phyloP scores from a whole-genome alignment of 2,329 filamentous ascomycete species.

The Hysterium pulicare region DNA sequence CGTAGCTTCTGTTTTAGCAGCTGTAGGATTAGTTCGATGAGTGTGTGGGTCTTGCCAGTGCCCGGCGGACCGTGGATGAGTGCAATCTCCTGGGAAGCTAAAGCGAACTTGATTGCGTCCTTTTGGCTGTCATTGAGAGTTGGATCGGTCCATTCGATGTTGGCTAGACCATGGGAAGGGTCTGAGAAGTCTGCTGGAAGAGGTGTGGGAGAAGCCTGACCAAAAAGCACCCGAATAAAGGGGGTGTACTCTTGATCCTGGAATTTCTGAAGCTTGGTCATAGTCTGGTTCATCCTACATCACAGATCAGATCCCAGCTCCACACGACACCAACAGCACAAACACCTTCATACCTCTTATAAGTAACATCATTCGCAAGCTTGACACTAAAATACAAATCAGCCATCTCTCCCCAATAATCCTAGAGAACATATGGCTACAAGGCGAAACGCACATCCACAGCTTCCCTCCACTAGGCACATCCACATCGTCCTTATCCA shows the following conservation, averaged over 20 bases:
- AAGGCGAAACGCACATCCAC: slow-evolving; percentile 55
- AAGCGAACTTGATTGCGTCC: slow-evolving; percentile 71
- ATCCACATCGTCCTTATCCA: slow-evolving; percentile 62
- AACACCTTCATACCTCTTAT: slow-evolving; percentile 50
- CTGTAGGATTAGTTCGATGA: slow-evolving; percentile 95
- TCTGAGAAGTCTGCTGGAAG: slow-evolving; percentile 44
- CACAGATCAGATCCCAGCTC: slow-evolving; percentile 3
- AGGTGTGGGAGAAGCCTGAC: slow-evolving; percentile 53
- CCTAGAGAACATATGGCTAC: background rate
- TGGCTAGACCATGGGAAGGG: slow-evolving; percentile 37
- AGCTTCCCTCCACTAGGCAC: slow-evolving; percentile 54
- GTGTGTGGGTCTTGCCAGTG: slow-evolving; percentile 93
- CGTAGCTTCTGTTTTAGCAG: slow-evolving; percentile 69
- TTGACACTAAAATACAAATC: slow-evolving; percentile 53
- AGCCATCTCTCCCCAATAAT: slow-evolving; percentile 18
- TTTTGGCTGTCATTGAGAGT: slow-evolving; percentile 61
- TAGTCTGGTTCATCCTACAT: slow-evolving; percentile 60
- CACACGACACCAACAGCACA: slow-evolving; percentile 8
- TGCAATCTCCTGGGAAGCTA: slow-evolving; percentile 76
- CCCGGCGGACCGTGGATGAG: slow-evolving; percentile 94
- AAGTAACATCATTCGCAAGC: slow-evolving; percentile 64
- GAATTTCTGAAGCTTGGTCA: slow-evolving; percentile 57
- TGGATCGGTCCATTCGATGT: slow-evolving; percentile 54
- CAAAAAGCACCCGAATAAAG: slow-evolving; percentile 60
- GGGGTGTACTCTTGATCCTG: slow-evolving; percentile 53